Base-by-base conservation (phyloP, 371 early-diverging fungal genomes). In the Mortierella sp. region DNA sequence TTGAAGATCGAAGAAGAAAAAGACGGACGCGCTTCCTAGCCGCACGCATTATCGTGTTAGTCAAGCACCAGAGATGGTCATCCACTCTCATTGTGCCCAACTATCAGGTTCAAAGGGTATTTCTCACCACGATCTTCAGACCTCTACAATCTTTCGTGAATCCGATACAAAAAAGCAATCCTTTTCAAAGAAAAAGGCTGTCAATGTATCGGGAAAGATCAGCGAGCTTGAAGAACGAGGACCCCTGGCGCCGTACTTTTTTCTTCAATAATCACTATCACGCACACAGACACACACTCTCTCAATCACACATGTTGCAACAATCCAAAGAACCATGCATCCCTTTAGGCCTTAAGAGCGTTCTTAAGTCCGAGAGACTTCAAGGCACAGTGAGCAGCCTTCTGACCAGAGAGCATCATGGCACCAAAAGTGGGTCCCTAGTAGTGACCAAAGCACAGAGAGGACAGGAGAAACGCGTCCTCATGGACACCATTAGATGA, bases 381-480 rank as follows among this genome's bases (percentile, higher is more conserved):
- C 52, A 82, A 58, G 60, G 85, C 88, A 60, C 83, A 82, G 67
- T 84, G 82, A 40, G 88, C 90, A 45, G 90, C 89, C 80, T 90
- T 91, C 76, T 86, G 85, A 29, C 92, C 92, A 53, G 87, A 87
- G 29, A 85, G 82, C 74, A 90, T 78, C 92, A 91, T 91, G 45
- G 90, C 90, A 57, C 89, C 89, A 69, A 91, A 90, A 24, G 89
- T 89, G 49, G 90, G 90, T 47, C 86, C 86, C 84, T 79, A 76
- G 41, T 41, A 1, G 39, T 22, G 22, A 43, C 24, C 29, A 60
- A 28, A 28, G 3, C 27, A 57, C 61, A 21, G 22, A 24, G 66
- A 54, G 57, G 44, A 64, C 65, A 10, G 10, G n/a, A n/a, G n/a
- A 50, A 22, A 10, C 1, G 34, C 54, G 58, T 48, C 67, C 72